These are phyloP conservation scores for Penicillium sp. DNA, from an alignment of 2,329 filamentous ascomycete species.

Conservation along the genomic window DNA sequence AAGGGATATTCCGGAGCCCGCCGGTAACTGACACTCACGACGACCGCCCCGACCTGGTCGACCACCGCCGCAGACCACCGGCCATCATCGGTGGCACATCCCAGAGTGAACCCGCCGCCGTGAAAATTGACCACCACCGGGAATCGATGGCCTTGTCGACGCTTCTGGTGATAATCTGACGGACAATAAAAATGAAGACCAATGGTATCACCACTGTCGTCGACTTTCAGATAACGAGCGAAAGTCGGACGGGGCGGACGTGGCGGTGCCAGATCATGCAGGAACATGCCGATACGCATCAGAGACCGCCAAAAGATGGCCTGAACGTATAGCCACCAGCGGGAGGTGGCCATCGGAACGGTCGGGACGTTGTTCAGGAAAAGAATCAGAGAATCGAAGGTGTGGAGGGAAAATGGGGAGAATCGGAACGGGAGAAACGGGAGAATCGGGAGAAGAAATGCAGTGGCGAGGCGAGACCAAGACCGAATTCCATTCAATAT, in stretches of 20 bases:
- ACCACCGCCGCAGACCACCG: slow-evolving; percentile 55
- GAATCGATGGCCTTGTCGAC: slow-evolving; percentile 42
- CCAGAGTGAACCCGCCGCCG: slow-evolving; percentile 58
- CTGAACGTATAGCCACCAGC: slow-evolving; percentile 58
- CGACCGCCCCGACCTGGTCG: slow-evolving; percentile 51
- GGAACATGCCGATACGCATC: slow-evolving; percentile 63
- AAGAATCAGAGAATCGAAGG: background rate
- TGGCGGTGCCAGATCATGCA: slow-evolving; percentile 58
- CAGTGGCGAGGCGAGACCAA: no score
- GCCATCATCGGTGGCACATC: slow-evolving; percentile 55
- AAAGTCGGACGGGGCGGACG: slow-evolving; percentile 58
- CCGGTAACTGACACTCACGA: slow-evolving; percentile 58
- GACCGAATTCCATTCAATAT: no score
- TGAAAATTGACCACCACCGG: slow-evolving; percentile 60
- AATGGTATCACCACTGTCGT: slow-evolving; percentile 48
- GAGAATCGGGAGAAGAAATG: no score
- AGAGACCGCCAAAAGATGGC: slow-evolving; percentile 62
- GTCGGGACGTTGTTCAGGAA: background rate
- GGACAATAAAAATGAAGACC: slow-evolving; percentile 59
- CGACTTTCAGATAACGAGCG: slow-evolving; percentile 49
- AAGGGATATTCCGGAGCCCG: slow-evolving; percentile 58
- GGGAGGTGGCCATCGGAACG: slow-evolving; percentile 22
- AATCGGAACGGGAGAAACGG: background rate
- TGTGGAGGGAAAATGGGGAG: background rate
- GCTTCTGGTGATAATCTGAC: slow-evolving; percentile 30